Percentiles rank a stretch among this genome's conserved stretches.
phyloP scores from a whole-genome alignment of 768 basidiomycete genomes.

The Coprinopsis cinerea region DNA sequence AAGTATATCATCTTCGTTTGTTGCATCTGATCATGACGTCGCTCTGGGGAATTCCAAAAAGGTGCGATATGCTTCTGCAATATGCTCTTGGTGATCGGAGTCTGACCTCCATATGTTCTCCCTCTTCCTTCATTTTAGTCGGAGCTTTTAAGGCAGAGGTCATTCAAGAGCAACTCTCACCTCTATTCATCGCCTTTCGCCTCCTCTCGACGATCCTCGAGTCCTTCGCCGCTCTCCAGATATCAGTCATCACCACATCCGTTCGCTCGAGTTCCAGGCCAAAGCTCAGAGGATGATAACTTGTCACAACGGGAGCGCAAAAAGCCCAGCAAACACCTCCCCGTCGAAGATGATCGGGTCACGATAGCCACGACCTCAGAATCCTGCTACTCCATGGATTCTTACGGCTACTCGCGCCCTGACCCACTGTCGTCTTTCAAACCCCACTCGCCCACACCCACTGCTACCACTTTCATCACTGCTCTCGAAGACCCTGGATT shows the following conservation, averaged over 20 bases:
- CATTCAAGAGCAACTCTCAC: neutral
- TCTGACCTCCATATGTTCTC: neutral
- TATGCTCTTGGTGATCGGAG: neutral
- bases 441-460: neutral
- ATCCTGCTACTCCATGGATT: conserved; percentile 7
- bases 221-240: neutral
- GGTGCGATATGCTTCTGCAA: neutral
- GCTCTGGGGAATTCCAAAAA: neutral
- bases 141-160: neutral
- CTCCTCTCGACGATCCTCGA: neutral
- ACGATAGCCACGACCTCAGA: too few relatives aligned
- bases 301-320: too few relatives aligned
- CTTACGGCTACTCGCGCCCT: neutral
- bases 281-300: too few relatives aligned
- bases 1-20: neutral
- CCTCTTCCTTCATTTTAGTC: neutral
- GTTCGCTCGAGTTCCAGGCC: too few relatives aligned
- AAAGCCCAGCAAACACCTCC: too few relatives aligned
- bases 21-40: neutral
- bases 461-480: neutral
- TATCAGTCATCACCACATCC: too few relatives aligned
- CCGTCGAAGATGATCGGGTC: too few relatives aligned
- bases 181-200: neutral
- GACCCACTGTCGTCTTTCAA: neutral
- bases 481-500: neutral